These are phyloP conservation scores for Termitomyces heimii DNA, from an alignment of 768 basidiomycete genomes.

Conservation along the genomic window DNA sequence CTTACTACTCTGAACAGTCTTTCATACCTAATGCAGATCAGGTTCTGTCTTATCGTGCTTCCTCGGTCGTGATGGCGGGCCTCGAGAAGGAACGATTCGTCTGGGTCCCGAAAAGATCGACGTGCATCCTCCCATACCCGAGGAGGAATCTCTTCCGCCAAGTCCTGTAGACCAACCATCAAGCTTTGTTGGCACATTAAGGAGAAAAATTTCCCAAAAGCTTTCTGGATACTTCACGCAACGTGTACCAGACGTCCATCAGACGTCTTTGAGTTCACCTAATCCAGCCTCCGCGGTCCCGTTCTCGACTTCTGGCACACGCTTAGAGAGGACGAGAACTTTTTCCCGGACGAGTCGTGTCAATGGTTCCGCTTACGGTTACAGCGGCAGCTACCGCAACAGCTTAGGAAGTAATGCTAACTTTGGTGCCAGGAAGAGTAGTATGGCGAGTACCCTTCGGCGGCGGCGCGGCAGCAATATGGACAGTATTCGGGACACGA, in stretches of 20 bases:
- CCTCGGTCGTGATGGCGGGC: constrained; percentile 87
- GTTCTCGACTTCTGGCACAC: constrained; percentile 34
- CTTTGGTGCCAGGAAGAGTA: constrained; percentile 42
- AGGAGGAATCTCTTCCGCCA: constrained; percentile 48
- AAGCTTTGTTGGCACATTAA: constrained; percentile 35
- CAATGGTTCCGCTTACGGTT: constrained; percentile 80
- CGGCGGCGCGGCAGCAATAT: constrained; percentile 46
- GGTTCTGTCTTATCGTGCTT: constrained; percentile 88
- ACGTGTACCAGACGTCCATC: constrained; percentile 37
- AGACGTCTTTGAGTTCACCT: constrained; percentile 20
- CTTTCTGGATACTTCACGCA: constrained; percentile 57
- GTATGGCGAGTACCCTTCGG: constrained; percentile 47
- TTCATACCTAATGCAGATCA: constrained; percentile 19
- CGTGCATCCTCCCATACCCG: constrained; percentile 50
- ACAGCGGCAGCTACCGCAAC: constrained; percentile 50
- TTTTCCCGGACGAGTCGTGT: constrained; percentile 54
- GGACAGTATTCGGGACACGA: constrained; percentile 36
- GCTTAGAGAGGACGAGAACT: constrained; percentile 37
- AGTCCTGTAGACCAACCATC: constrained; percentile 35
- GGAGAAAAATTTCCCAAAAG: constrained; percentile 44
- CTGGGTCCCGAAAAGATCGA: constrained; percentile 72
- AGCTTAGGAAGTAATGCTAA: constrained; percentile 46
- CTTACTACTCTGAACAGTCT: constrained; percentile 2
- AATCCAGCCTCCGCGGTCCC: constrained; percentile 38
- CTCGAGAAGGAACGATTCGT: constrained; percentile 78